These are phyloP conservation scores for Cladorrhinum sp. DNA, from an alignment of 2,329 filamentous ascomycete species.

Conservation along the genomic window DNA sequence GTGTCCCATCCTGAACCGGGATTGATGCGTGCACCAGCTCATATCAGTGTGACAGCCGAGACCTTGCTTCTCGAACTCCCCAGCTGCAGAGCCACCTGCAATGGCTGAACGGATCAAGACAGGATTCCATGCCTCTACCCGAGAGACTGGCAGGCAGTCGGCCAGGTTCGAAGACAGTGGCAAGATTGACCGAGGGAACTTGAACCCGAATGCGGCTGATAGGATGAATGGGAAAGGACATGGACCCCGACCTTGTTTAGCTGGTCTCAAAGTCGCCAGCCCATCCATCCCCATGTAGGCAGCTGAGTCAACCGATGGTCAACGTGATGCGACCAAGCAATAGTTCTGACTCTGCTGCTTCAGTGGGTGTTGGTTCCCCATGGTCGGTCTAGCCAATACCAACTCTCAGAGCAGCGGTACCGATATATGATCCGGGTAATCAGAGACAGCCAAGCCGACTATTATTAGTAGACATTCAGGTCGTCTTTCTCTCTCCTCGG, in stretches of 20 bases:
- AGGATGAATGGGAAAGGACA: not conserved
- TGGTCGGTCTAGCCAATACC: not conserved
- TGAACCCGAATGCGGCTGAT: conserved; percentile 7
- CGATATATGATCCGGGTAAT: not conserved
- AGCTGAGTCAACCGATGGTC: not conserved
- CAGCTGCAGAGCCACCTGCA: conserved; percentile 6
- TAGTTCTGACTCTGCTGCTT: not conserved
- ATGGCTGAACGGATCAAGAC: conserved; percentile 12
- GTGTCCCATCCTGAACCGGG: no score
- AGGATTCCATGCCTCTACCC: conserved; percentile 22
- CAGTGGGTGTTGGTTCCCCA: not conserved
- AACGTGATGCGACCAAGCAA: conserved; percentile 1
- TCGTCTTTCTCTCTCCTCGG: not conserved
- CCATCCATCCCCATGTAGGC: no score
- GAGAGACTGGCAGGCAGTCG: conserved; percentile 8
- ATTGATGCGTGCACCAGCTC: no score
- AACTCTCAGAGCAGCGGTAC: no score
- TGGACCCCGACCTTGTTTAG: no score
- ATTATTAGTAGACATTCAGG: conserved; percentile 1
- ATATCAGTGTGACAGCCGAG: no score
- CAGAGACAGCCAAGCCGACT: not conserved
- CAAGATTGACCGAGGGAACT: not conserved
- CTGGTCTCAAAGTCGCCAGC: no score
- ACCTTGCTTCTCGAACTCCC: conserved; percentile 25
- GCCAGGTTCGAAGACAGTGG: not conserved